These are phyloP conservation scores for Wickerhamomyces sydowiorum DNA, from an alignment of 805 yeast genomes.

Conservation along the genomic window DNA sequence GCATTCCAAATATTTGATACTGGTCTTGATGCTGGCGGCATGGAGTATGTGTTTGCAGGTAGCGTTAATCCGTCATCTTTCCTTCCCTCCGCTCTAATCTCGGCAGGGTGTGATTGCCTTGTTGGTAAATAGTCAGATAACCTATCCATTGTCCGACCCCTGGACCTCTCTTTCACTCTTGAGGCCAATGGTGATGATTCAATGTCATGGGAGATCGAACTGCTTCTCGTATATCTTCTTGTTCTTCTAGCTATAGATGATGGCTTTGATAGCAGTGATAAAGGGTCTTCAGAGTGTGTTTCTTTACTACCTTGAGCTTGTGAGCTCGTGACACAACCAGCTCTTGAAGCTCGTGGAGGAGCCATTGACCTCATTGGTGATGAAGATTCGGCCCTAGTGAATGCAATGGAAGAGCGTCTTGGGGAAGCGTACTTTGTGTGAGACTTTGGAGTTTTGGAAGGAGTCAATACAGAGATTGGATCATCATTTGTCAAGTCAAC, in stretches of 20 bases:
- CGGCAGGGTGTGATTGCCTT: not conserved
- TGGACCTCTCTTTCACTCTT: not conserved
- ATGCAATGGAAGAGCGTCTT: not conserved
- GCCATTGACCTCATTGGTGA: not conserved
- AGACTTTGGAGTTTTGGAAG: conserved; percentile 1
- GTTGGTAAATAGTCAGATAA: too few species aligned
- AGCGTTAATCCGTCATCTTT: not conserved
- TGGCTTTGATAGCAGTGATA: not conserved
- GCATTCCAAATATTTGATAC: too few species aligned
- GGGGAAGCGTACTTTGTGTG: not conserved
- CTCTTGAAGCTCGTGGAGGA: not conserved
- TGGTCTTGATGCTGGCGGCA: too few species aligned
- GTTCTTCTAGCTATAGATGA: too few species aligned
- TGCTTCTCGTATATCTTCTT: not conserved
- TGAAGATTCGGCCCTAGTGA: not conserved
- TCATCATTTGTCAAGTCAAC: conserved; percentile 7
- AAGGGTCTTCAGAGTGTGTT: not conserved
- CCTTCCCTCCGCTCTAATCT: not conserved
- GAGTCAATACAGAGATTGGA: conserved; percentile 10
- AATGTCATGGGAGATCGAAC: too few species aligned
- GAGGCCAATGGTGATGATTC: not conserved
- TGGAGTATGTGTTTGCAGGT: too few species aligned
- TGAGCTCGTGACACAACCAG: not conserved
- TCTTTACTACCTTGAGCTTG: too few species aligned
- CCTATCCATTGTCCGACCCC: not conserved